Conservation (phyloP, 1,139 yeast species). For the Debaryomycetaceae sp. region DNA sequence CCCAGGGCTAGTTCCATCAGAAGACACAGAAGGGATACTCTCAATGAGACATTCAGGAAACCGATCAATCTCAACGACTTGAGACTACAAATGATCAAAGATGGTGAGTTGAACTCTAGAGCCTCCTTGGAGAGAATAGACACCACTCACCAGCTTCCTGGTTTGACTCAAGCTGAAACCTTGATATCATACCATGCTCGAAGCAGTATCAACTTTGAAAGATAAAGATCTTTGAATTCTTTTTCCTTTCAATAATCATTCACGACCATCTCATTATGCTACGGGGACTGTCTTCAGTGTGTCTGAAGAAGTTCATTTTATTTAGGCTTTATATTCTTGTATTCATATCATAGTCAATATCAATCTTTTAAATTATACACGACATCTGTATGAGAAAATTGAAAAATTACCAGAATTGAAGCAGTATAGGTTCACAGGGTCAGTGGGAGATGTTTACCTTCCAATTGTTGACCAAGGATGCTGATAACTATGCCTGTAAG, state of each 20-base stretch:
- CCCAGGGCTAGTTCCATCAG: conserved; percentile 18
- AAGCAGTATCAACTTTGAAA: conserved; percentile 27
- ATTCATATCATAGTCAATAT: not conserved
- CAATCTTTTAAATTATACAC: not conserved
- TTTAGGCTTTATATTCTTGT: not conserved
- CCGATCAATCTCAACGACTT: conserved; percentile 36
- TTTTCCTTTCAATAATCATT: too few relatives aligned
- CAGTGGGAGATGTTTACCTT: conserved; percentile 35
- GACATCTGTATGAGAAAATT: not conserved
- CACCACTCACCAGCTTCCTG: conserved; percentile 50
- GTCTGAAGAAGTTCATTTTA: too few relatives aligned
- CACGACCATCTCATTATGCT: too few relatives aligned
- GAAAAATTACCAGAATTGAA: not conserved
- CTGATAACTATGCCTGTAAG: conserved; percentile 30
- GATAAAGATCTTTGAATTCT: too few relatives aligned
- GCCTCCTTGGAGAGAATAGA: conserved; percentile 38
- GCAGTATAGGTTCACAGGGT: not conserved
- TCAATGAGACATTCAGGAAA: conserved; percentile 29
- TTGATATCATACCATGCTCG: conserved; percentile 44
- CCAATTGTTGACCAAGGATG: conserved; percentile 32
- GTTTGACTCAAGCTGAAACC: conserved; percentile 49
- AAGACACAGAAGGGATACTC: conserved; percentile 30
- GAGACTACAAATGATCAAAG: conserved; percentile 39
- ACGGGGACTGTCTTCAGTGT: too few relatives aligned
- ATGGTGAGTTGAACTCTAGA: conserved; percentile 35